These are phyloP conservation scores for Dispira parvispora DNA, from an alignment of 192 early-diverging fungal species.

Conservation along the genomic window DNA sequence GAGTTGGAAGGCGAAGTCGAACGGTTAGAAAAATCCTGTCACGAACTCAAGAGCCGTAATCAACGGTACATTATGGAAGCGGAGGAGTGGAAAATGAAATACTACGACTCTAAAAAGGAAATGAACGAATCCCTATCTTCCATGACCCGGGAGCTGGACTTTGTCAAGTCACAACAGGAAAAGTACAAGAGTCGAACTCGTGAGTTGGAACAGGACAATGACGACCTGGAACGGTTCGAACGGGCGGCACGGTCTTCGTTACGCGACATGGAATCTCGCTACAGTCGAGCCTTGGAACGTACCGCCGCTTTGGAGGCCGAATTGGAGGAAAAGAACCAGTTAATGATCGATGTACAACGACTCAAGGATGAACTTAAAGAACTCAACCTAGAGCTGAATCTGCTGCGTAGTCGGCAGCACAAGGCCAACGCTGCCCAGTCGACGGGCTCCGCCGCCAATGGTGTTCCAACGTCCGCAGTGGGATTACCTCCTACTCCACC, in stretches of 20 bases:
- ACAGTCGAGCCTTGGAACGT: constrained; percentile 51
- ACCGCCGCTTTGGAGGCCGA: constrained; percentile 49
- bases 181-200: constrained; percentile 51
- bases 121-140: constrained; percentile 42
- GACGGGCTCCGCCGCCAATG: background rate
- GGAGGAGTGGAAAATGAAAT: constrained; percentile 61
- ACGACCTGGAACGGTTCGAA: constrained; percentile 53
- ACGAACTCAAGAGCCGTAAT: constrained; percentile 43
- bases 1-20: constrained; percentile 57
- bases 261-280: constrained; percentile 48
- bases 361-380: constrained; percentile 57
- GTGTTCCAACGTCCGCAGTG: background rate
- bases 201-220: constrained; percentile 61
- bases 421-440: background rate
- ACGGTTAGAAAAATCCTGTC: constrained; percentile 42
- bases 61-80: constrained; percentile 45
- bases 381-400: constrained; percentile 33
- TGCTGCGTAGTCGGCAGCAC: constrained; percentile 24
- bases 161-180: constrained; percentile 46
- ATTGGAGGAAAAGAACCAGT: constrained; percentile 42
- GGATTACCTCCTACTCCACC: constrained; percentile 5
- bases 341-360: constrained; percentile 56
- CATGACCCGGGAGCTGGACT: constrained; percentile 58
- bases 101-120: constrained; percentile 44
- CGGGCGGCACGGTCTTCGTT: constrained; percentile 51